phyloP scores from a whole-genome alignment of 305 asterid genomes.

The Solanum chacoense region DNA sequence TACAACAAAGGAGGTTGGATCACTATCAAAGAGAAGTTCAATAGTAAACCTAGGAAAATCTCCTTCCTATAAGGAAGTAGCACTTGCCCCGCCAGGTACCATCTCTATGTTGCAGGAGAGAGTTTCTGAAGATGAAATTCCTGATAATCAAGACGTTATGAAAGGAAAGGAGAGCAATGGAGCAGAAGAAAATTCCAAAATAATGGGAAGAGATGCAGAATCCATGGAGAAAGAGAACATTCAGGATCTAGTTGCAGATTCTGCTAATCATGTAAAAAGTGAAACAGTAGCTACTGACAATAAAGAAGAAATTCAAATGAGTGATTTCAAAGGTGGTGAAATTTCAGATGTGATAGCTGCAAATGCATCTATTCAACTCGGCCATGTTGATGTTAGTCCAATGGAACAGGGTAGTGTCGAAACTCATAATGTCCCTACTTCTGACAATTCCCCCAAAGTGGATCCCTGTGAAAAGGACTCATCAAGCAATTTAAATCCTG shows the following conservation, averaged over 20 bases:
- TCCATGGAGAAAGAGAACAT: slow-evolving; percentile 25
- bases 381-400: slow-evolving; percentile 24
- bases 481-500: slow-evolving; percentile 15
- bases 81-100: slow-evolving; percentile 96
- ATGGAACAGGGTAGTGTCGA: slow-evolving; percentile 21
- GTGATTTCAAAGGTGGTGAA: slow-evolving; percentile 20
- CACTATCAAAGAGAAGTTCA: slow-evolving; percentile 53
- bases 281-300: slow-evolving; percentile 24
- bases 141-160: slow-evolving; percentile 18
- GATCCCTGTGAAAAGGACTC: slow-evolving; percentile 28
- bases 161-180: slow-evolving; percentile 32
- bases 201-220: slow-evolving; percentile 23
- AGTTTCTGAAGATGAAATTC: slow-evolving; percentile 36
- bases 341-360: slow-evolving; percentile 21
- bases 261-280: slow-evolving; percentile 25
- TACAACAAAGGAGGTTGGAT: slow-evolving; percentile 36
- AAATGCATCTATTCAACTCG: slow-evolving; percentile 21
- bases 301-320: slow-evolving; percentile 31
- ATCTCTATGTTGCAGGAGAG: slow-evolving; percentile 63
- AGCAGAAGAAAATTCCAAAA: slow-evolving; percentile 19
- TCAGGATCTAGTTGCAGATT: slow-evolving; percentile 19
- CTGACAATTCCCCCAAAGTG: slow-evolving; percentile 26
- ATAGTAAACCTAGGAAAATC: slow-evolving; percentile 80
- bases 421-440: slow-evolving; percentile 14
- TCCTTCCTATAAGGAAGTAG: slow-evolving; percentile 98